Evolutionary conservation across 768 basidiomycete genomes (phyloP).

Genomic region (Fomitopsis pulvina): DNA sequence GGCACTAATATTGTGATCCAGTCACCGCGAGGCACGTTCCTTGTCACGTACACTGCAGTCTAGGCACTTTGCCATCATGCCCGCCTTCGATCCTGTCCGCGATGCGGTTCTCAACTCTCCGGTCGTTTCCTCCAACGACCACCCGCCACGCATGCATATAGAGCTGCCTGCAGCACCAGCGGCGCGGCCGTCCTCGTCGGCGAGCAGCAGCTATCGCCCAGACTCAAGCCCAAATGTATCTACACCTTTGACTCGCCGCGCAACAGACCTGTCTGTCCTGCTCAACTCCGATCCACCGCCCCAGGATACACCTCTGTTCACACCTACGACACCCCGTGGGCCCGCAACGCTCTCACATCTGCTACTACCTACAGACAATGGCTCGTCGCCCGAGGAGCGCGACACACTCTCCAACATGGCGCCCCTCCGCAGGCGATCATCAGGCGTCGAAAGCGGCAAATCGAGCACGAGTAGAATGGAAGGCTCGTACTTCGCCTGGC

Average conservation of each 20-base stretch:
- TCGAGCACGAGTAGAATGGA: conserved; percentile 5
- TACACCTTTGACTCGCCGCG: conserved; percentile 51
- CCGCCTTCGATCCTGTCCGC: conserved; percentile 80
- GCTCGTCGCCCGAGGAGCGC: conserved; percentile 17
- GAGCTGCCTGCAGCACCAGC: conserved; percentile 20
- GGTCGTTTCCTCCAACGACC: conserved; percentile 38
- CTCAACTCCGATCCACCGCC: conserved; percentile 55
- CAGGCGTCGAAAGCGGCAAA: conserved; percentile 12
- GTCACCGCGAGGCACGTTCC: not conserved
- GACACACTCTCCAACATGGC: conserved; percentile 23
- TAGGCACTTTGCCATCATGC: conserved; percentile 33
- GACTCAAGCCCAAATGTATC: conserved; percentile 26
- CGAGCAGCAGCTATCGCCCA: conserved; percentile 18
- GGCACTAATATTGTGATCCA: not conserved
- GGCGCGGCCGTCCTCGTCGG: conserved; percentile 18
- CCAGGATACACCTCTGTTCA: conserved; percentile 39
- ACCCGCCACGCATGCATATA: conserved; percentile 23
- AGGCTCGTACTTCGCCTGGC: conserved; percentile 19
- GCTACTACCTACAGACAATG: conserved; percentile 20
- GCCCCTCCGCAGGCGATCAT: conserved; percentile 19
- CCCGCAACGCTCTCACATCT: conserved; percentile 33
- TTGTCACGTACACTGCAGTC: not conserved
- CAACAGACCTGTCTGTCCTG: conserved; percentile 71
- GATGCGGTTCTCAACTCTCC: conserved; percentile 83
- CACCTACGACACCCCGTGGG: conserved; percentile 23